These are phyloP conservation scores for Wolfiporia cocos DNA, from an alignment of 1,284 basidiomycete genomes.

Conservation along the genomic window DNA sequence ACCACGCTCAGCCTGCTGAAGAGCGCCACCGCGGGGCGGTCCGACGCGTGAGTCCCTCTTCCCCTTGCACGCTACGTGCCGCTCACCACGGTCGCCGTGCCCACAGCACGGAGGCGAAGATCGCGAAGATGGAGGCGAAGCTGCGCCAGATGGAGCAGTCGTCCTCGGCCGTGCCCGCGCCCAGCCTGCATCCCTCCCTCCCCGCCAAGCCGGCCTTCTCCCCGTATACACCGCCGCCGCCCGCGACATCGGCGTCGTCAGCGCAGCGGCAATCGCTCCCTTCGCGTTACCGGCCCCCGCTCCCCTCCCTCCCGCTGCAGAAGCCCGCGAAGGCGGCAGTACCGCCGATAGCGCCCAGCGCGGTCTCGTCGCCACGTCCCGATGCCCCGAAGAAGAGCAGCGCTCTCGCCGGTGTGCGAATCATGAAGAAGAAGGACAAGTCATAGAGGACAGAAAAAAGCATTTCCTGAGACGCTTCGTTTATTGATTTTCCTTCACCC, in stretches of 20 bases:
- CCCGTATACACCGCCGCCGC: background rate
- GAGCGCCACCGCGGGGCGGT: slow-evolving; percentile 47
- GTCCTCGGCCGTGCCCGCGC: slow-evolving; percentile 13
- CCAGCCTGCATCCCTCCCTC: slow-evolving; percentile 42
- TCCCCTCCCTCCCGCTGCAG: slow-evolving; percentile 2
- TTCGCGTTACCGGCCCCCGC: background rate
- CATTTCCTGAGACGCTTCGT: background rate
- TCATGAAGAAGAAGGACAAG: slow-evolving; percentile 11
- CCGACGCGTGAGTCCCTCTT: slow-evolving; percentile 50
- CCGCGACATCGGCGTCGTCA: no score
- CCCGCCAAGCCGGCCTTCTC: slow-evolving; percentile 37
- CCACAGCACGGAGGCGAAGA: slow-evolving; percentile 80
- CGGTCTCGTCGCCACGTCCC: background rate
- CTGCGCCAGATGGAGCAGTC: slow-evolving; percentile 67
- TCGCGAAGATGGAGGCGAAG: slow-evolving; percentile 94
- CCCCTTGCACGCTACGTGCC: background rate
- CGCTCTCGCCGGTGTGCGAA: slow-evolving; percentile 10
- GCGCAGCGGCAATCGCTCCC: background rate
- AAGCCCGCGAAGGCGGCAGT: background rate
- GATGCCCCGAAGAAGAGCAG: slow-evolving; percentile 7
- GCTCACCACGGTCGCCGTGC: background rate
- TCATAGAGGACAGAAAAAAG: background rate
- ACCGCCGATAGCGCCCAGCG: background rate
- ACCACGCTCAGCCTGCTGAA: slow-evolving; percentile 89
- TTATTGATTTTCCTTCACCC: background rate